Conservation (phyloP, 805 yeast genomes). For the Hanseniaspora taiwanica region DNA sequence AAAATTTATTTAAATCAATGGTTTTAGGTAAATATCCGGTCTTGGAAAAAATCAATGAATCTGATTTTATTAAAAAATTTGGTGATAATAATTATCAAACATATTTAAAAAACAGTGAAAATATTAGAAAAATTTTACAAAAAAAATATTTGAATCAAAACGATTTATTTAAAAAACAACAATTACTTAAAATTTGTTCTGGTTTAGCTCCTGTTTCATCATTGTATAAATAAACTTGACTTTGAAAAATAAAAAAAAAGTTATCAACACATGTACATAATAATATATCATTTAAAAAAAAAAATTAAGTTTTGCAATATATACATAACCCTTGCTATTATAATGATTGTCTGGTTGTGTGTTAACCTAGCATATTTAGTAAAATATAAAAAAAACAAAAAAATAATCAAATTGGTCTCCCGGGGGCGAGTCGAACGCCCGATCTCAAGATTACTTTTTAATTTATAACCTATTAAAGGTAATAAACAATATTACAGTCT, state of each 20-base stretch:
- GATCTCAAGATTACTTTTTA: constrained; percentile 2
- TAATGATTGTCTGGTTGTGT: not conserved
- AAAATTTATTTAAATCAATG: constrained; percentile 7
- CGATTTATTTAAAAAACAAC: constrained; percentile 9
- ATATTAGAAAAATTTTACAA: constrained; percentile 16
- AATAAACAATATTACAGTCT: not conserved
- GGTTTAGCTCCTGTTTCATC: constrained; percentile 19
- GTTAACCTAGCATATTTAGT: not conserved
- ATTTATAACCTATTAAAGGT: not conserved
- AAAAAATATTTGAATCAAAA: constrained; percentile 6
- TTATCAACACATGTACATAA: constrained; percentile 1
- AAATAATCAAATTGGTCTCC: not conserved
- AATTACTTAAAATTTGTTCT: constrained; percentile 19
- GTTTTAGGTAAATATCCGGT: constrained; percentile 15
- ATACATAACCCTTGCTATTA: too few relatives aligned
- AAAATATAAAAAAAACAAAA: not conserved
- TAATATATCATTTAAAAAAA: too few relatives aligned
- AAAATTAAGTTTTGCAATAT: too few relatives aligned
- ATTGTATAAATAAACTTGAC: not conserved
- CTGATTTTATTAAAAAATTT: constrained; percentile 10
- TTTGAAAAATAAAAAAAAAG: constrained; percentile 9
- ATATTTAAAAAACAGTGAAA: constrained; percentile 12
- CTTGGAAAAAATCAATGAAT: constrained; percentile 8
- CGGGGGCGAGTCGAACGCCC: constrained; percentile 3
- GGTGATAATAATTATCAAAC: constrained; percentile 9